A percentile compares a stretch with the other conserved stretches of the same genome.
phyloP scores from a whole-genome alignment of 352 stramenopile genomes.

The Hyaloperonospora brassicae region DNA sequence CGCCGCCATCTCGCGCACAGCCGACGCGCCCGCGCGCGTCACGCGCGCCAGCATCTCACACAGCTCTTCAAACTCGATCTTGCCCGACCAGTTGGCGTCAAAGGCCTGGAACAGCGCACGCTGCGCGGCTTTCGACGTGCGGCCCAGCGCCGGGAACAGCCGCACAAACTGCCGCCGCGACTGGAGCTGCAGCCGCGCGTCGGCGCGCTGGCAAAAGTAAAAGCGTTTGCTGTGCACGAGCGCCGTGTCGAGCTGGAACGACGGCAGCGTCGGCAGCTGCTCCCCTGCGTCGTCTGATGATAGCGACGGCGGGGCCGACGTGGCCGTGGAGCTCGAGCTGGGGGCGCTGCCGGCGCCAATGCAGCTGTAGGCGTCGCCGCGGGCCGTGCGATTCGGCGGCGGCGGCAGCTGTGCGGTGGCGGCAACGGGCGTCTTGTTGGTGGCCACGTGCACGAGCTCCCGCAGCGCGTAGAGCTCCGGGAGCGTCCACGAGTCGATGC shows the following conservation, averaged over 20 bases:
- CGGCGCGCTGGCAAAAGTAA: slow-evolving; percentile 34
- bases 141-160: slow-evolving; percentile 45
- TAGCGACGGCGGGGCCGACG: slow-evolving; percentile 14
- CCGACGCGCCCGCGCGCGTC: slow-evolving; percentile 14
- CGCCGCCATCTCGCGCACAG: slow-evolving; percentile 32
- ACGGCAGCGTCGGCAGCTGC: slow-evolving; percentile 10
- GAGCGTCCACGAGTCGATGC: slow-evolving; percentile 45
- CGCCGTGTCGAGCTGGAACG: slow-evolving; percentile 14
- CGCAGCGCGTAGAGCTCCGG: slow-evolving; percentile 55
- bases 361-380: slow-evolving; percentile 8
- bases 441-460: slow-evolving; percentile 37
- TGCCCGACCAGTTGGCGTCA: slow-evolving; percentile 33
- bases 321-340: slow-evolving; percentile 21
- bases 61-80: slow-evolving; percentile 56
- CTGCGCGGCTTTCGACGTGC: slow-evolving; percentile 26
- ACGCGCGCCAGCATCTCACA: slow-evolving; percentile 50
- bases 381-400: slow-evolving; percentile 1
- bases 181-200: slow-evolving; percentile 38
- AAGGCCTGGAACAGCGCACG: slow-evolving; percentile 43
- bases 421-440: slow-evolving; percentile 24
- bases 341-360: slow-evolving; percentile 16
- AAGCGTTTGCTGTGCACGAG: slow-evolving; percentile 29
- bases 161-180: slow-evolving; percentile 37
- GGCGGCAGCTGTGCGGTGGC: slow-evolving; percentile 4
- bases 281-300: slow-evolving; percentile 17